Conservation (phyloP, 139 green algal genomes). For the Volvox reticuliferus region DNA sequence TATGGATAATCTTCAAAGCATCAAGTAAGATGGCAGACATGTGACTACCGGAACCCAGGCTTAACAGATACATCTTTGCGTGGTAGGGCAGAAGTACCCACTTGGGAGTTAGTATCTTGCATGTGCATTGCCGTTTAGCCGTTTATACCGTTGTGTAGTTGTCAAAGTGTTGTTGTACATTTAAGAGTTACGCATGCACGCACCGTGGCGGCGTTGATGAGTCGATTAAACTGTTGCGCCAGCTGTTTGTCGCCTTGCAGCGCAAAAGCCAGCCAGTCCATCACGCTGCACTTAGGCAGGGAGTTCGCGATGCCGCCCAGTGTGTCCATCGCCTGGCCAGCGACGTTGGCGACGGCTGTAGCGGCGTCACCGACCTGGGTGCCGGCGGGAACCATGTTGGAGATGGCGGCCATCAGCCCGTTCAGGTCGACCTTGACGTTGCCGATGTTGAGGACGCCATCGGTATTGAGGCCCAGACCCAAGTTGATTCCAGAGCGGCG, state of each 20-base stretch:
- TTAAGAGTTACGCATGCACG: background rate
- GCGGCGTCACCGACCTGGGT: background rate
- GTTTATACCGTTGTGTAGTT: no score
- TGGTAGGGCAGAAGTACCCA: no score
- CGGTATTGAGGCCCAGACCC: background rate
- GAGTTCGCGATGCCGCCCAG: background rate
- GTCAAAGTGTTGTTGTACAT: no score
- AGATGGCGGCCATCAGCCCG: background rate
- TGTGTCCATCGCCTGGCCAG: background rate
- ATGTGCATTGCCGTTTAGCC: no score
- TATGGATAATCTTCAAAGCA: no score
- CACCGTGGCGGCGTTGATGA: background rate
- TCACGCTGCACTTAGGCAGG: background rate
- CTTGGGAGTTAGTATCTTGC: no score
- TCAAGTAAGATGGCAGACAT: no score
- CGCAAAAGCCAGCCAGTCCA: constrained; percentile 2
- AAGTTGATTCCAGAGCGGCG: background rate
- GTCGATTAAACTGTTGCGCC: background rate
- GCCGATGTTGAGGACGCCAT: background rate
- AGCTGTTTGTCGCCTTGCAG: background rate
- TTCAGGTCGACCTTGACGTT: background rate
- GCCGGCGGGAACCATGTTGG: background rate
- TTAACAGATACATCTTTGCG: no score
- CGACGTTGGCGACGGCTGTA: background rate
- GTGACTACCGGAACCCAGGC: no score